phyloP scores from a whole-genome alignment of 139 green algal genomes.

The Chlamydomonas sphaeroides region DNA sequence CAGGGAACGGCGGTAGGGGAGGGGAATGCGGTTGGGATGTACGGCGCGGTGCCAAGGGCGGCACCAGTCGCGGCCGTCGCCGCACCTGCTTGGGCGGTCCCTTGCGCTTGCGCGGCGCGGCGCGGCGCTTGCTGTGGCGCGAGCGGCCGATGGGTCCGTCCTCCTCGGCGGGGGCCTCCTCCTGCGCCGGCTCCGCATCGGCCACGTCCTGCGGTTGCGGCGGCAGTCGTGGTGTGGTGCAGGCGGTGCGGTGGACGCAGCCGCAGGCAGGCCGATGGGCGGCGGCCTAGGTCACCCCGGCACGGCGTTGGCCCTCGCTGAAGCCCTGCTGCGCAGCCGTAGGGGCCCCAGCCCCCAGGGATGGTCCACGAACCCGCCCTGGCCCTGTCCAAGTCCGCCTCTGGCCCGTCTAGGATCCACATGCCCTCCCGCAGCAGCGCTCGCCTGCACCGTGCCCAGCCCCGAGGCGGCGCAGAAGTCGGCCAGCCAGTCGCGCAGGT shows the following conservation, averaged over 20 bases:
- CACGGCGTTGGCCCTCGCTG: too few relatives aligned
- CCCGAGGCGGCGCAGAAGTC: constrained; percentile 27
- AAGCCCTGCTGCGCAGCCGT: too few relatives aligned
- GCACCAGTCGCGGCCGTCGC: too few relatives aligned
- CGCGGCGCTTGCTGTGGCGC: neutral
- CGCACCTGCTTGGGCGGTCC: constrained; percentile 23
- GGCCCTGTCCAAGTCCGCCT: neutral
- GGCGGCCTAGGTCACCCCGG: too few relatives aligned
- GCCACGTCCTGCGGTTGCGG: neutral
- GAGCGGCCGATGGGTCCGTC: constrained; percentile 22
- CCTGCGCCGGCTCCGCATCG: neutral
- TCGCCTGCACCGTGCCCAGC: constrained; percentile 8
- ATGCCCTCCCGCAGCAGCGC: neutral
- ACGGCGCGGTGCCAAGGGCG: neutral
- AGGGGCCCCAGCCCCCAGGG: too few relatives aligned
- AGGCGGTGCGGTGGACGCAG: too few relatives aligned
- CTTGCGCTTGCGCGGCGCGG: constrained; percentile 32
- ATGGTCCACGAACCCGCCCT: too few relatives aligned
- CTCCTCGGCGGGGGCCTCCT: neutral
- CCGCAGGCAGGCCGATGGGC: too few relatives aligned
- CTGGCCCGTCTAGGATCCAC: neutral
- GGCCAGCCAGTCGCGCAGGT: constrained; percentile 31
- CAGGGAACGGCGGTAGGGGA: too few relatives aligned
- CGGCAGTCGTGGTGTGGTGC: too few relatives aligned
- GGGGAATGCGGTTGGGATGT: too few relatives aligned